phyloP scores from a whole-genome alignment of 2,329 filamentous ascomycete genomes.

The Trichoderma arundinaceum region DNA sequence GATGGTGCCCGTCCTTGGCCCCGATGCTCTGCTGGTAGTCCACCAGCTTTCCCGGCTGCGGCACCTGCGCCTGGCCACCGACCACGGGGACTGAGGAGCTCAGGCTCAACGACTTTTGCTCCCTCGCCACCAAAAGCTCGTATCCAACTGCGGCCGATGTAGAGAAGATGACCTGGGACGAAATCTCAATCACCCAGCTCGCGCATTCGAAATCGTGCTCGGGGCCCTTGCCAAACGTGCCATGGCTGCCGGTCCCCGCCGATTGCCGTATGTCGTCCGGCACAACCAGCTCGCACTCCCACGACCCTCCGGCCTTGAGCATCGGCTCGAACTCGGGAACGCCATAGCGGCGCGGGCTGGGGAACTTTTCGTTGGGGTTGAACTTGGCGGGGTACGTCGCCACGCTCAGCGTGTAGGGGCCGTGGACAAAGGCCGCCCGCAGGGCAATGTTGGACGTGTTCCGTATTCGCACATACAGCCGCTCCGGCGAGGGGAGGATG shows the following conservation, averaged over 20 bases:
- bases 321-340: slow-evolving; percentile 94
- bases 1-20: slow-evolving; percentile 63
- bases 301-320: slow-evolving; percentile 89
- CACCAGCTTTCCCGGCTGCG: slow-evolving; percentile 73
- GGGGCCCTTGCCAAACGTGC: slow-evolving; percentile 53
- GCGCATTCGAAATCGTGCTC: slow-evolving; percentile 62
- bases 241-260: slow-evolving; percentile 56
- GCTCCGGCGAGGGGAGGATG: slow-evolving; percentile 82
- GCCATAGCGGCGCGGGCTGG: slow-evolving; percentile 71
- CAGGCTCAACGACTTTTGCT: slow-evolving; percentile 79
- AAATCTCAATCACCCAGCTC: slow-evolving; percentile 88
- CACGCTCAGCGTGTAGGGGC: slow-evolving; percentile 88
- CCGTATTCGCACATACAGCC: slow-evolving; percentile 84
- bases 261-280: slow-evolving; percentile 76
- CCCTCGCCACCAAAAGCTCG: slow-evolving; percentile 83
- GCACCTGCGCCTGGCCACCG: slow-evolving; percentile 52
- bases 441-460: slow-evolving; percentile 91
- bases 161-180: slow-evolving; percentile 94
- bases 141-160: slow-evolving; percentile 85
- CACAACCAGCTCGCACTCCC: slow-evolving; percentile 79
- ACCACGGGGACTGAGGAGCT: slow-evolving; percentile 56
- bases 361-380: slow-evolving; percentile 79
- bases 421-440: slow-evolving; percentile 93
- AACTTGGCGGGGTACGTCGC: slow-evolving; percentile 84
- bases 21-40: slow-evolving; percentile 73